These are phyloP conservation scores for Talaromyces sp. DNA, from an alignment of 2,329 filamentous ascomycete genomes.

Conservation along the genomic window DNA sequence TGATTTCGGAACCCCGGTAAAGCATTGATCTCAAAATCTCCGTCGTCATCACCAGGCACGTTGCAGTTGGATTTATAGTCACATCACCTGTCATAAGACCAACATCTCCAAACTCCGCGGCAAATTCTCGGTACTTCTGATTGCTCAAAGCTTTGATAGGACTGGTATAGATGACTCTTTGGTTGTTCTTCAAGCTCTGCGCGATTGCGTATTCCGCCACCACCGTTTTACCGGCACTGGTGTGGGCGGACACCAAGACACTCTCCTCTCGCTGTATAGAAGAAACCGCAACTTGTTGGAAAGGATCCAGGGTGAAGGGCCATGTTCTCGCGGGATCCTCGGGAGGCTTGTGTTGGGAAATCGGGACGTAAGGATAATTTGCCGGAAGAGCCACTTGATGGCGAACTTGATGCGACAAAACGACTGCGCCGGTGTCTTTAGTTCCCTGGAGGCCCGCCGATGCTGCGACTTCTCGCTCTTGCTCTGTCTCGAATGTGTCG, in stretches of 20 bases:
- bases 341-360: conserved; percentile 88
- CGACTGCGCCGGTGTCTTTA: conserved; percentile 61
- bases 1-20: conserved; percentile 96
- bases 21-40: conserved; percentile 99
- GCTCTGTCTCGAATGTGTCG: conserved; percentile 89
- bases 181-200: conserved; percentile 93
- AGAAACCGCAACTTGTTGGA: conserved; percentile 89
- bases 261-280: conserved; percentile 96
- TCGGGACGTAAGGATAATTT: conserved; percentile 90
- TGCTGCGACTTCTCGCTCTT: conserved; percentile 82
- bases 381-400: conserved; percentile 95
- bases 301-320: conserved; percentile 90
- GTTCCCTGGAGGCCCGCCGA: conserved; percentile 61
- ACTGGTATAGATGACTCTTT: conserved; percentile 98
- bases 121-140: conserved; percentile 96
- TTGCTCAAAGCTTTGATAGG: conserved; percentile 98
- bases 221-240: conserved; percentile 95
- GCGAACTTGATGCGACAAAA: conserved; percentile 93
- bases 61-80: conserved; percentile 97
- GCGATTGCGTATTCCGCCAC: conserved; percentile 98
- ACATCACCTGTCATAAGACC: conserved; percentile 99
- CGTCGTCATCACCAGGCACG: conserved; percentile 97
- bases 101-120: conserved; percentile 91
- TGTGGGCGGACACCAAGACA: conserved; percentile 93
- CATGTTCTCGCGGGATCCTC: conserved; percentile 77